Conservation (phyloP, 495 filamentous ascomycete species). For the Neurospora tetraspora region DNA sequence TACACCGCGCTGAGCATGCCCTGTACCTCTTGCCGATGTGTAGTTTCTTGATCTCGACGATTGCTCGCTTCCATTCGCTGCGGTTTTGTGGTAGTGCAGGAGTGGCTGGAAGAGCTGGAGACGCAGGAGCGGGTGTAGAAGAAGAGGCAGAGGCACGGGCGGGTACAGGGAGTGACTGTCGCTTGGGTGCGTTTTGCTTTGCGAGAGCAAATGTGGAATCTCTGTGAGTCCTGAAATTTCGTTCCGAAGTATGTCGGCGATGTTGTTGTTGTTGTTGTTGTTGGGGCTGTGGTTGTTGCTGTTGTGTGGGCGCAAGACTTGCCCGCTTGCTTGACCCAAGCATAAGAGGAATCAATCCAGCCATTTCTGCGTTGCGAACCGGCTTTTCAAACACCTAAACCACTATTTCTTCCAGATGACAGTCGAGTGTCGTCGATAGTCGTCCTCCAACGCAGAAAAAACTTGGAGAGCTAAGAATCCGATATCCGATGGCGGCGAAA, state of each 20-base stretch:
- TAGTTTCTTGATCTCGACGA: constrained; percentile 37
- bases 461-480: background rate
- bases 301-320: constrained; percentile 10
- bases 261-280: background rate
- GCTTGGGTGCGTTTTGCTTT: constrained; percentile 6
- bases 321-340: constrained; percentile 18
- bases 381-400: background rate
- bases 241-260: constrained; percentile 4
- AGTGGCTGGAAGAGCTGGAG: background rate
- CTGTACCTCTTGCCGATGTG: constrained; percentile 35
- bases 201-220: constrained; percentile 2
- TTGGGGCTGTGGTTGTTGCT: constrained; percentile 1
- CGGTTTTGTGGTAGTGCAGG: constrained; percentile 20
- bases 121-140: background rate
- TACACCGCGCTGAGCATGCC: constrained; percentile 34
- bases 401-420: background rate
- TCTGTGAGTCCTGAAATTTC: constrained; percentile 1
- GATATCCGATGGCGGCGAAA: background rate
- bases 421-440: background rate
- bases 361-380: constrained; percentile 3
- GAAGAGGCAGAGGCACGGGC: constrained; percentile 3
- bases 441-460: background rate
- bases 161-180: constrained; percentile 10
- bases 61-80: constrained; percentile 32
- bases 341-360: constrained; percentile 22